A percentile compares a stretch with the other conserved stretches of the same genome.
These are phyloP conservation scores for Wickerhamiella vanderwaltii DNA, from an alignment of 805 yeast genomes.

Conservation along the genomic window DNA sequence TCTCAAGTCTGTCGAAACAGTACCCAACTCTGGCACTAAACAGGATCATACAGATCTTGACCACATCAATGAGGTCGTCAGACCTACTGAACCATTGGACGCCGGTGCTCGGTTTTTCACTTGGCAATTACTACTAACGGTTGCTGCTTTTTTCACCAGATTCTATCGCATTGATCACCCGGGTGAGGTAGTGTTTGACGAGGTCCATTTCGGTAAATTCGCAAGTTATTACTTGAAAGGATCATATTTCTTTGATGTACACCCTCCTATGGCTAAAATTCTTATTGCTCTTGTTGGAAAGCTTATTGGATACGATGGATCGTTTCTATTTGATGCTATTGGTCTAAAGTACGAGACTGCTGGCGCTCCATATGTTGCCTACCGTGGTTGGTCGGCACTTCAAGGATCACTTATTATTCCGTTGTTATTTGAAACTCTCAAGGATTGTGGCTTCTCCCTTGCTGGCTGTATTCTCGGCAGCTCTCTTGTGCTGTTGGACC, in stretches of 20 bases:
- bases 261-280: conserved; percentile 95
- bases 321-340: conserved; percentile 71
- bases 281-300: conserved; percentile 79
- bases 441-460: conserved; percentile 56
- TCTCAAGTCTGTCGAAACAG: background rate
- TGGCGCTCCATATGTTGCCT: conserved; percentile 58
- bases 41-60: no score
- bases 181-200: conserved; percentile 78
- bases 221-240: conserved; percentile 83
- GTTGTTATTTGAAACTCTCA: conserved; percentile 69
- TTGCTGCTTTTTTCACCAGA: conserved; percentile 55
- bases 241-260: conserved; percentile 91
- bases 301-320: conserved; percentile 76
- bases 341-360: conserved; percentile 66
- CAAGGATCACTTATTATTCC: conserved; percentile 82
- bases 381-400: conserved; percentile 79
- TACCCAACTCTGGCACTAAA: background rate
- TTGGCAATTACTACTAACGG: conserved; percentile 29
- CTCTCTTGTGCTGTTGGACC: conserved; percentile 56
- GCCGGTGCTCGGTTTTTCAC: background rate
- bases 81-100: no score
- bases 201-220: conserved; percentile 92
- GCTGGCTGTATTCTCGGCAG: conserved; percentile 69
- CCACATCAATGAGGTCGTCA: no score
- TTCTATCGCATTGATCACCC: conserved; percentile 68